phyloP scores from a whole-genome alignment of 2,329 filamentous ascomycete species.

The Aspergillus glaucus region DNA sequence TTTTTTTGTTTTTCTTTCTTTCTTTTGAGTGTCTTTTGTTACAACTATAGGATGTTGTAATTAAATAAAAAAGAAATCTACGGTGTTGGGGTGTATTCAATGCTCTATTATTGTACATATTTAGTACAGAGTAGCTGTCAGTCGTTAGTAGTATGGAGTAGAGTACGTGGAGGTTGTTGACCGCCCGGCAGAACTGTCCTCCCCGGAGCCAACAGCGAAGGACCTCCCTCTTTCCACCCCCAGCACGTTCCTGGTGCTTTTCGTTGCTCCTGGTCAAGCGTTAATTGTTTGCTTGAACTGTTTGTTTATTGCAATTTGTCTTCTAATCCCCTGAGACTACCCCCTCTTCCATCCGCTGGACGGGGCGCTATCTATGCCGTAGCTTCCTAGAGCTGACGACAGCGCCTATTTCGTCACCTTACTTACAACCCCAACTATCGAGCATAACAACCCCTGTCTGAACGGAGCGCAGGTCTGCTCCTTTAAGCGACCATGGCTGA shows the following conservation, averaged over 20 bases:
- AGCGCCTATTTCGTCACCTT: neutral
- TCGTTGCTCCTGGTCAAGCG: neutral
- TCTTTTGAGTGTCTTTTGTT: slow-evolving; percentile 4
- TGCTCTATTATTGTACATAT: neutral
- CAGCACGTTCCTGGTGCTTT: neutral
- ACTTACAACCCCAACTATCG: neutral
- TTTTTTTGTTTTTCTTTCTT: too few relatives aligned
- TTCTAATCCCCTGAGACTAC: neutral
- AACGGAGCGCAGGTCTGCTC: slow-evolving; percentile 22
- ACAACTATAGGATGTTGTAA: slow-evolving; percentile 13
- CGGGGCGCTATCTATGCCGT: neutral
- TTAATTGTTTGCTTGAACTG: too few relatives aligned
- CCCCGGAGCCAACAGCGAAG: neutral
- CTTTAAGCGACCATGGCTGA: slow-evolving; percentile 29
- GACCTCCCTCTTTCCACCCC: slow-evolving; percentile 1
- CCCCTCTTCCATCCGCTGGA: neutral
- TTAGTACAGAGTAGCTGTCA: neutral
- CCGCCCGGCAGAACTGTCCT: slow-evolving; percentile 10
- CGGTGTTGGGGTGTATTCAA: neutral
- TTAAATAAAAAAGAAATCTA: slow-evolving; percentile 7
- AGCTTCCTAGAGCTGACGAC: neutral
- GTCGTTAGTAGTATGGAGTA: neutral
- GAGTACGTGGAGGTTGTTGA: neutral
- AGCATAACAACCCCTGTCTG: neutral
- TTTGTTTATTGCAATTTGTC: too few relatives aligned